Conservation (phyloP, 2,329 filamentous ascomycete species). For the Elsinoe perseae region DNA sequence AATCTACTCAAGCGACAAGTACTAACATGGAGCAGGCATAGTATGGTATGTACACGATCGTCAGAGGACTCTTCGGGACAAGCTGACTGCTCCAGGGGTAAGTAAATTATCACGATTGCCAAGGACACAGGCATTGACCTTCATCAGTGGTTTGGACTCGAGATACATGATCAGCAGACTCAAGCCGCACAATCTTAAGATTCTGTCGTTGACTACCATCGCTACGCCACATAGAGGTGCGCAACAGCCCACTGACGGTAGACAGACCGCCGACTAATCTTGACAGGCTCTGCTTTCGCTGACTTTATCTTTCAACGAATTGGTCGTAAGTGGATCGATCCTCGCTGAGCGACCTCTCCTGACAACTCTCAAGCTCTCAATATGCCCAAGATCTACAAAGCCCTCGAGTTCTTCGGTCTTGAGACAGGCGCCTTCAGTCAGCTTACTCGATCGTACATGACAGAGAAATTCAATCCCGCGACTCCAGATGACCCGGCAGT, state of each 20-base stretch:
- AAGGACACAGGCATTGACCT: neutral
- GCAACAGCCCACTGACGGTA: neutral
- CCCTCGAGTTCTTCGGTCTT: constrained; percentile 47
- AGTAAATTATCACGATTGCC: neutral
- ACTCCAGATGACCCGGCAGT: constrained; percentile 50
- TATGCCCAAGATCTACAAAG: constrained; percentile 48
- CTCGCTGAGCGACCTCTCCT: constrained; percentile 31
- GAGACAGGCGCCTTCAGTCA: constrained; percentile 56
- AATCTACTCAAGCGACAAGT: neutral
- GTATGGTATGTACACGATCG: constrained; percentile 35
- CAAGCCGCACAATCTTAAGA: constrained; percentile 59
- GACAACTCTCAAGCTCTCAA: constrained; percentile 30
- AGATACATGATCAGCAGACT: constrained; percentile 57
- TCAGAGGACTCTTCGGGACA: too few relatives aligned
- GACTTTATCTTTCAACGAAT: constrained; percentile 54
- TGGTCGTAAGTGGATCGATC: constrained; percentile 36
- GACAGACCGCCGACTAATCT: neutral
- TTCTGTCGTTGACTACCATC: constrained; percentile 60
- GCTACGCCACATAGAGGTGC: constrained; percentile 52
- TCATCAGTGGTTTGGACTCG: constrained; percentile 51
- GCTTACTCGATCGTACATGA: constrained; percentile 52
- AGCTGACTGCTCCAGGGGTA: constrained; percentile 30
- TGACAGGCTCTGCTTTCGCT: constrained; percentile 50
- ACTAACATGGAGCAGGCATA: constrained; percentile 41
- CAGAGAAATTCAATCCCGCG: constrained; percentile 50